phyloP scores from a whole-genome alignment of 2,329 filamentous ascomycete species.

The Diaporthe citrichinensis region DNA sequence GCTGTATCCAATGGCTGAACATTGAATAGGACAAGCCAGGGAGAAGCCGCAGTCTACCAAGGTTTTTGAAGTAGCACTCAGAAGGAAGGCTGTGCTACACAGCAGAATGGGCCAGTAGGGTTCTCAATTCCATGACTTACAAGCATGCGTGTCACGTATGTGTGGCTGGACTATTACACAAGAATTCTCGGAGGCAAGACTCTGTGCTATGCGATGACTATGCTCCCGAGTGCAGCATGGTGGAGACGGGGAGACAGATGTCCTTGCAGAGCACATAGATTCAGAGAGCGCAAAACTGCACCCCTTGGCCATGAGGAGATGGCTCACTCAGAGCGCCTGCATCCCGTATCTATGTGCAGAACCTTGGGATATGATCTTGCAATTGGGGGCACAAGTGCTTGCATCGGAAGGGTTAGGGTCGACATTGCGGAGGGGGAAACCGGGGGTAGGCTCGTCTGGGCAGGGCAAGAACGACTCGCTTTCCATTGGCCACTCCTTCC shows the following conservation, averaged over 20 bases:
- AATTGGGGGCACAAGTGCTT: too few relatives aligned
- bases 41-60: too few relatives aligned
- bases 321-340: neutral
- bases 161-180: neutral
- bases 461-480: constrained; percentile 6
- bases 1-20: neutral
- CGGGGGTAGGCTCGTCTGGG: neutral
- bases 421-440: too few relatives aligned
- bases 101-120: neutral
- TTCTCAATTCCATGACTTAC: neutral
- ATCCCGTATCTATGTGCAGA: neutral
- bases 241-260: neutral
- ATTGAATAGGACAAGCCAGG: neutral
- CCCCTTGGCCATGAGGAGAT: neutral
- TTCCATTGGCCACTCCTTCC: constrained; percentile 12
- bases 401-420: neutral
- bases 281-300: neutral
- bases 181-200: neutral
- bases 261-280: neutral
- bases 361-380: neutral
- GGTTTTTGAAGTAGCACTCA: too few relatives aligned
- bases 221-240: too few relatives aligned
- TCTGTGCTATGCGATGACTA: too few relatives aligned
- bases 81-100: neutral
- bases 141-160: neutral